phyloP scores from a whole-genome alignment of 2,329 filamentous ascomycete species.

The Scedosporium dehoogii region DNA sequence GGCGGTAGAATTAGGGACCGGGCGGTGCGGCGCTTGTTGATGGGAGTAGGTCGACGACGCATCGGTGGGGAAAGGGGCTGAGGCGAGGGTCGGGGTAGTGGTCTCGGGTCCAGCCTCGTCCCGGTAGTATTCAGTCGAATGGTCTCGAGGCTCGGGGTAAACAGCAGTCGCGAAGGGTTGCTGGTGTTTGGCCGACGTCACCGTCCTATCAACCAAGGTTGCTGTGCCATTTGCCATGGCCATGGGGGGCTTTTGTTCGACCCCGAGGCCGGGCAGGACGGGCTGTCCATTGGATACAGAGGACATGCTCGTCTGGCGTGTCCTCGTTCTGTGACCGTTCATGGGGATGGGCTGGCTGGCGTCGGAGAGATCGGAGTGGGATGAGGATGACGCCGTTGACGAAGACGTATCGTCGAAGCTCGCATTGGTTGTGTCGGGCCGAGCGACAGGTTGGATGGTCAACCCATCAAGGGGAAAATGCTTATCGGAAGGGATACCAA shows the following conservation, averaged over 20 bases:
- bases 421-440: slow-evolving; percentile 7
- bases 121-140: background rate
- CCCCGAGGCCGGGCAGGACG: background rate
- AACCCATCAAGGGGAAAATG: slow-evolving; percentile 5
- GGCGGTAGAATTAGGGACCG: background rate
- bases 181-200: background rate
- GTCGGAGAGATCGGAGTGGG: slow-evolving; percentile 3
- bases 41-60: background rate
- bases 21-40: background rate
- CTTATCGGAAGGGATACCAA: slow-evolving; percentile 1
- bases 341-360: background rate
- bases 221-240: background rate
- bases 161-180: background rate
- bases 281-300: background rate
- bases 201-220: slow-evolving; percentile 1
- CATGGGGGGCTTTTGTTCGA: background rate
- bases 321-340: background rate
- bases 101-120: background rate
- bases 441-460: background rate
- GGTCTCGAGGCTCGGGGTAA: background rate
- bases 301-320: slow-evolving; percentile 3
- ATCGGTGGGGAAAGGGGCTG: background rate
- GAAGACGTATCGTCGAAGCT: slow-evolving; percentile 6
- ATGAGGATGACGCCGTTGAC: slow-evolving; percentile 5
- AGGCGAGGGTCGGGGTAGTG: background rate